Evolutionary conservation across 768 basidiomycete genomes (phyloP).

Genomic region (Trametes cubensis): DNA sequence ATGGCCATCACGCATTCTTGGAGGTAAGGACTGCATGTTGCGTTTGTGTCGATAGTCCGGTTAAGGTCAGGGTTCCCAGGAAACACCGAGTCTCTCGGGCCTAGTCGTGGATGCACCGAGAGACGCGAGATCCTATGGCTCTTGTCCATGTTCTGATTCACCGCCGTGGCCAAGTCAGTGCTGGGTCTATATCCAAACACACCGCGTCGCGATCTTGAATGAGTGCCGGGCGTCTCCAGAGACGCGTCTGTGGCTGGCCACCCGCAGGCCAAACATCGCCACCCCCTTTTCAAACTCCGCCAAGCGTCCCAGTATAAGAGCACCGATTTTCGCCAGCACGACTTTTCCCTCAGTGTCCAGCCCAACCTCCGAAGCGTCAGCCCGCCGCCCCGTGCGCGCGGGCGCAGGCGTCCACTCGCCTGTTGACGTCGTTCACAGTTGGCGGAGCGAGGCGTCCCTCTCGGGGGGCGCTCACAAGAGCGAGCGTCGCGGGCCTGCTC

Average conservation of each 20-base stretch:
- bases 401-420: constrained; percentile 47
- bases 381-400: constrained; percentile 40
- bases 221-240: background rate
- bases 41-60: constrained; percentile 57
- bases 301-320: constrained; percentile 31
- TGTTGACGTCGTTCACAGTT: constrained; percentile 75
- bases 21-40: constrained; percentile 70
- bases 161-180: background rate
- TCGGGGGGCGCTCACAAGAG: constrained; percentile 52
- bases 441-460: constrained; percentile 72
- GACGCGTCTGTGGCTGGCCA: constrained; percentile 33
- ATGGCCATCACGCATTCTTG: constrained; percentile 76
- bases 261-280: constrained; percentile 20
- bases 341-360: constrained; percentile 57
- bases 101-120: constrained; percentile 47
- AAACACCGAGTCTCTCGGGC: constrained; percentile 68
- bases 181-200: no score
- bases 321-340: constrained; percentile 26
- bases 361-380: constrained; percentile 70
- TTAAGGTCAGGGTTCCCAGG: constrained; percentile 66
- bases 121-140: constrained; percentile 45
- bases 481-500: constrained; percentile 42
- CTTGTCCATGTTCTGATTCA: constrained; percentile 23
- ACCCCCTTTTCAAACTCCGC: constrained; percentile 26
- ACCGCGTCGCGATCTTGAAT: background rate